Base-by-base conservation (phyloP, 768 basidiomycete species). In the Omphalotus guepiniiformis region DNA sequence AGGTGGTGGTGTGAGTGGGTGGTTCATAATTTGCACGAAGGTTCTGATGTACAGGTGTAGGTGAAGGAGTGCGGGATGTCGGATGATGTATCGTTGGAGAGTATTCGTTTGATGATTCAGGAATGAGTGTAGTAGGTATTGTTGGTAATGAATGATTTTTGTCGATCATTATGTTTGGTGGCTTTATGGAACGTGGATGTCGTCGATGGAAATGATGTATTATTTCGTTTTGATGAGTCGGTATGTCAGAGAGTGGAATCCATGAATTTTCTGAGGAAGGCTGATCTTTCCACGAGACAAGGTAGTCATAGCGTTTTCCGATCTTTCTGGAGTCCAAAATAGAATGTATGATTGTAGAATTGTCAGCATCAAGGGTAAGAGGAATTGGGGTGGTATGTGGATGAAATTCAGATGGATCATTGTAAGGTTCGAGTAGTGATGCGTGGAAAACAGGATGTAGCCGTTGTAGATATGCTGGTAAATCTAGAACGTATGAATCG, bases 261-360 rank as follows among this genome's bases (percentile, higher is more conserved):
- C 70, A 68, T 9, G 64, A 63, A 43, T 62, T 55, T 44, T 71
- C 62, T 34, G 61, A 56, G 6, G 58, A 55, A 6, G 57, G 52
- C 28, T 50, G 50, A 32, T 50, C 49, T 30, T 52, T 50, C 62
- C 59, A 70, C 4, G 42, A 49, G 2, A 68, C 60, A 27, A 70
- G 55, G 47, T 72, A 69, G n/a, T 71, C 63, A 53, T 59, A 70
- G 23, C 64, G 56, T 19, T 54, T 58, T 6, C 68, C 67, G 42
- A 62, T 58, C 41, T 66, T 65, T 30, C 64, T 61, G 12, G 48
- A 58, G 37, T 69, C 65, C 34, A 66, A 55, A 35, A 69, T 58
- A 0, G 45, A 26, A 4, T 54, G 41, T 46, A 66, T 57, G 47
- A 67, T 58, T 8, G 58, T 40, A 21, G 55, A 50, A 29, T 63